Evolutionary conservation across 306 rosid species (phyloP).

Genomic region (Vicia faba): DNA sequence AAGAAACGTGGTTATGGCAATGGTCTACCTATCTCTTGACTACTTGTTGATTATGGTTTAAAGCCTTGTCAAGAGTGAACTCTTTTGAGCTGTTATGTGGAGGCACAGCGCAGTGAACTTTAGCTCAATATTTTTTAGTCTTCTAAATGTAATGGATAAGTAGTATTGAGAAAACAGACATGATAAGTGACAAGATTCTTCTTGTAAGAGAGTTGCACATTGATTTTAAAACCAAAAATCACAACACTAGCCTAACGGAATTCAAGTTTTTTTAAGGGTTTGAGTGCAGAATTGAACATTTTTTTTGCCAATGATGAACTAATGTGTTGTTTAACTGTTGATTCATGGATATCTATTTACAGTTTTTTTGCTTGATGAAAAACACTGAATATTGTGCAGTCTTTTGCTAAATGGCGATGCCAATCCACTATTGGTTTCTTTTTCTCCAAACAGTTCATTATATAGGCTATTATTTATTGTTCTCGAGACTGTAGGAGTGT

Average conservation of each 20-base stretch:
- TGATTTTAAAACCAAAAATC: slow-evolving; percentile 19
- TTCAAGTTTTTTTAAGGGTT: slow-evolving; percentile 20
- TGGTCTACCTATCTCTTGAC: slow-evolving; percentile 9
- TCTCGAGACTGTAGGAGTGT: slow-evolving; percentile 6
- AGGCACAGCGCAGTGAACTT: neutral
- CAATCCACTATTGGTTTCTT: neutral
- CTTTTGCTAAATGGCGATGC: slow-evolving; percentile 18
- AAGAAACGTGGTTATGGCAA: neutral
- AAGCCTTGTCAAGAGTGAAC: slow-evolving; percentile 10
- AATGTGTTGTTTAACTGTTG: slow-evolving; percentile 8
- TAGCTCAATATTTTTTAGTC: too few species aligned
- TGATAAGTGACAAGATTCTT: slow-evolving; percentile 24
- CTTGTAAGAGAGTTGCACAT: neutral
- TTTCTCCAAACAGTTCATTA: slow-evolving; percentile 14
- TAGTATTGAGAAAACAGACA: slow-evolving; percentile 1
- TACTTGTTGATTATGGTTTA: slow-evolving; percentile 8
- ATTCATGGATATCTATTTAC: slow-evolving; percentile 15
- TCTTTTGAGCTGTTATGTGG: slow-evolving; percentile 9
- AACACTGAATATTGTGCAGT: neutral
- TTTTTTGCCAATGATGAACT: slow-evolving; percentile 7
- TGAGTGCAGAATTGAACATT: slow-evolving; percentile 10
- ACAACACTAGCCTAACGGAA: neutral
- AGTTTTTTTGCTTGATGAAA: neutral
- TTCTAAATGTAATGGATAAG: too few species aligned
- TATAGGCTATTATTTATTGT: slow-evolving; percentile 1